Percentiles rank a stretch among this genome's conserved stretches.
phyloP scores from a whole-genome alignment of 2,329 filamentous ascomycete species.

The Aspergillus sp. region DNA sequence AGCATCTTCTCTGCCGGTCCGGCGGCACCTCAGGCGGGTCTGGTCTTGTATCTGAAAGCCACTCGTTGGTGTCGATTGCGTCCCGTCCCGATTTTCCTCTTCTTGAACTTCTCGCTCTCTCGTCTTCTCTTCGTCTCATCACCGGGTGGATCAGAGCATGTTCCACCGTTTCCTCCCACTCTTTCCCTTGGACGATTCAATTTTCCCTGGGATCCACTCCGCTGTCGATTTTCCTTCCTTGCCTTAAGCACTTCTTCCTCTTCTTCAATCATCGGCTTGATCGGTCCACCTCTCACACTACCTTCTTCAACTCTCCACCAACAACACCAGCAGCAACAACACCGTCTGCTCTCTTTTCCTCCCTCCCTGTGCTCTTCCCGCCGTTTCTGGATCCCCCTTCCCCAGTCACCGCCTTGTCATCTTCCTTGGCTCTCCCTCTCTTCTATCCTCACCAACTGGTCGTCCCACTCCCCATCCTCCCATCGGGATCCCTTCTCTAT shows the following conservation, averaged over 20 bases:
- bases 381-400: background rate
- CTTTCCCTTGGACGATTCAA: no score
- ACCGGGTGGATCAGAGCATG: no score
- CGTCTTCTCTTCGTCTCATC: background rate
- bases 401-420: background rate
- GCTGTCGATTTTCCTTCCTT: background rate
- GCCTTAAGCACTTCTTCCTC: conserved; percentile 3
- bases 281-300: background rate
- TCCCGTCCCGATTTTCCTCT: conserved; percentile 17
- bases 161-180: no score
- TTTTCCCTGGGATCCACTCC: no score
- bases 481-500: conserved; percentile 9
- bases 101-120: conserved; percentile 7
- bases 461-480: background rate
- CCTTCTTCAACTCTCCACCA: no score
- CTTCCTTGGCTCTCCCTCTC: conserved; percentile 1
- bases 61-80: conserved; percentile 25
- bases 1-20: no score
- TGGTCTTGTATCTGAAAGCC: conserved; percentile 19
- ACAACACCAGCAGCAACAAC: no score
- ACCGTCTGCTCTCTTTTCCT: conserved; percentile 1
- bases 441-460: background rate
- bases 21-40: conserved; percentile 18
- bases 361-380: background rate
- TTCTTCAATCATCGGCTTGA: conserved; percentile 1